Base-by-base conservation (phyloP, 2,329 filamentous ascomycete genomes). In the Coniella lustricola region DNA sequence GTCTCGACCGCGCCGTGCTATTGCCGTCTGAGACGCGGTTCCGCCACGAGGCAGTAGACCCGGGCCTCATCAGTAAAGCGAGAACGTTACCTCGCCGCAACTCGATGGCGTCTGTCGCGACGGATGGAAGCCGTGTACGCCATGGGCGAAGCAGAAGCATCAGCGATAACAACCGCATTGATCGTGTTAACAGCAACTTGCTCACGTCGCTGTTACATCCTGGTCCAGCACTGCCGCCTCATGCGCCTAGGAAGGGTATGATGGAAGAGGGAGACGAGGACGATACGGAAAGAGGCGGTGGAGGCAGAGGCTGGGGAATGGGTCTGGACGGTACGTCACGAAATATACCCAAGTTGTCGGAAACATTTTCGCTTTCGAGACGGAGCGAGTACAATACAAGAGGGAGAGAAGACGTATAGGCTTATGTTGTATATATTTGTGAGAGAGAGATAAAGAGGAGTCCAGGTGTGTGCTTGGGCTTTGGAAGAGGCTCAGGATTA, bases 1-100 rank as follows among this genome's bases (percentile, higher is more conserved):
- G 79, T 3, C 72, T 84, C 2, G 78, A 82, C 57, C 72, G 77
- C n/a, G 78, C 78, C 39, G 76, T 82, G 9, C 67, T 81, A 9
- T 64, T 82, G 14, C 77, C 78, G 4, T 79, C 74, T 59, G 77
- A 81, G 57, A 65, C 74, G 20, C 72, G 77, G 18, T 73, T 77
- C 56, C 67, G 70, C 47, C 74, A 71, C 50, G 77, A 81, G 58
- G 70, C 70, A 3, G 72, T 73, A 16, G 73, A 74, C 22, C 67
- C 67, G 13, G 71, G 73, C 34, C 33, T 59, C 9, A 32, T 44
- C 14, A 33, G 36, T 9, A 48, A 31, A 36, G 39, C 45, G 7
- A 21, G 46, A 17, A 59, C 61, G 18, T 54, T 68, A 35, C 61
- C 64, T 12, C 59, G 66, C n/a, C 62, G 64, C n/a, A 55, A 56